Evolutionary conservation across 2,329 filamentous ascomycete species (phyloP).

Genomic region (Monilinia laxa): DNA sequence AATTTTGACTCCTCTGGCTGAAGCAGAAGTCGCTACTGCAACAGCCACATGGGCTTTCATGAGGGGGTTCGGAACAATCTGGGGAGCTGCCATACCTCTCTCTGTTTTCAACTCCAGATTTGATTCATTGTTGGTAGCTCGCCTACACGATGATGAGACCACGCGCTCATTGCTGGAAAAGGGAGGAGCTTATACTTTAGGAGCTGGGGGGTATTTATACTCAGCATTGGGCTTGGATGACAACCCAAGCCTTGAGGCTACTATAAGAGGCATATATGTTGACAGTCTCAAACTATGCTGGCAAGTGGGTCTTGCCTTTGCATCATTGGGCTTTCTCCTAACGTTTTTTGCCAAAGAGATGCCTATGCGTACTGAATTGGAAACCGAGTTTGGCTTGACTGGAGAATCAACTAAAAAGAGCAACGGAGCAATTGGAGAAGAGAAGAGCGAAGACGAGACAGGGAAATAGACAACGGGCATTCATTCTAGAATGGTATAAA

Average conservation of each 20-base stretch:
- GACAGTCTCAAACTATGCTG: constrained; percentile 10
- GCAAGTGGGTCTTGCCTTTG: constrained; percentile 15
- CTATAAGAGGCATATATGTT: background rate
- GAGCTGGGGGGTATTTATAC: background rate
- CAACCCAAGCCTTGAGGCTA: background rate
- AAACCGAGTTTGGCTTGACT: constrained; percentile 16
- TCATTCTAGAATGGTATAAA: too few species aligned
- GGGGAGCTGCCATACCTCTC: constrained; percentile 16
- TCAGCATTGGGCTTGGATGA: background rate
- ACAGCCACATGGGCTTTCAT: constrained; percentile 25
- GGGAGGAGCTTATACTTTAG: constrained; percentile 5
- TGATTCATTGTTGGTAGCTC: background rate
- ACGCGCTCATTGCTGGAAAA: constrained; percentile 1
- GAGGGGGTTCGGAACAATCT: constrained; percentile 25
- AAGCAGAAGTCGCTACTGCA: constrained; percentile 22
- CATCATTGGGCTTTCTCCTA: constrained; percentile 10
- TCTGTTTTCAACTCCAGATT: constrained; percentile 2
- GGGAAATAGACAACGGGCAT: background rate
- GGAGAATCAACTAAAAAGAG: background rate
- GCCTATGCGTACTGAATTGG: constrained; percentile 19
- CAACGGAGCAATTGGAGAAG: background rate
- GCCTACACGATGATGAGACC: background rate
- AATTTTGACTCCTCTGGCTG: constrained; percentile 41
- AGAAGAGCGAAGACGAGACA: background rate
- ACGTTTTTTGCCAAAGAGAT: constrained; percentile 10